A percentile compares a stretch with the other conserved stretches of the same genome.
Conservation (phyloP, 2,329 filamentous ascomycete genomes). For the Herpotrichia juniperi region DNA sequence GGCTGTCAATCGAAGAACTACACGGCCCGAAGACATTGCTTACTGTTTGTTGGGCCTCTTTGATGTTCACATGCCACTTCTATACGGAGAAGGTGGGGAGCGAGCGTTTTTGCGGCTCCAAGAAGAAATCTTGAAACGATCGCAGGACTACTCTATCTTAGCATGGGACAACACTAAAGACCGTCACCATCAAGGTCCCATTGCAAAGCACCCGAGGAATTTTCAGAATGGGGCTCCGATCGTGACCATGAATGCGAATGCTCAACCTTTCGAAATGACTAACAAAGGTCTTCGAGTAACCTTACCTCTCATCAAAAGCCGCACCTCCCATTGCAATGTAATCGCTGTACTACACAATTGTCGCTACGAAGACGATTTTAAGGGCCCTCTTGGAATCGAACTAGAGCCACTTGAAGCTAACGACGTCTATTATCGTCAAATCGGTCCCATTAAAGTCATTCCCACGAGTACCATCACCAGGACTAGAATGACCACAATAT, state of each 20-base stretch:
- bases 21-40: slow-evolving; percentile 26
- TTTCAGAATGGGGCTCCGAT: neutral
- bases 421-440: too few species aligned
- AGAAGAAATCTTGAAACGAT: slow-evolving; percentile 14
- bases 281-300: neutral
- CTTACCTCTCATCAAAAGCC: neutral
- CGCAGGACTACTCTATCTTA: slow-evolving; percentile 2
- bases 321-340: neutral
- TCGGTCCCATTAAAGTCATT: too few species aligned
- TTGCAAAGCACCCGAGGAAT: neutral
- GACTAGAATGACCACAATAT: too few species aligned
- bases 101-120: slow-evolving; percentile 17
- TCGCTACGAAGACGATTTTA: too few species aligned
- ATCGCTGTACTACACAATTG: too few species aligned
- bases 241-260: neutral
- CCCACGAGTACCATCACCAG: too few species aligned
- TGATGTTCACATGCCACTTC: slow-evolving; percentile 25
- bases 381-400: too few species aligned
- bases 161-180: neutral
- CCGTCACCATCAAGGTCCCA: neutral
- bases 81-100: slow-evolving; percentile 29
- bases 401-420: too few species aligned
- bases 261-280: neutral
- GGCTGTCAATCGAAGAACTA: slow-evolving; percentile 2
- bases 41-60: slow-evolving; percentile 34